Evolutionary conservation across 345 rosid genomes (phyloP).

Genomic region (Populus deltoides): DNA sequence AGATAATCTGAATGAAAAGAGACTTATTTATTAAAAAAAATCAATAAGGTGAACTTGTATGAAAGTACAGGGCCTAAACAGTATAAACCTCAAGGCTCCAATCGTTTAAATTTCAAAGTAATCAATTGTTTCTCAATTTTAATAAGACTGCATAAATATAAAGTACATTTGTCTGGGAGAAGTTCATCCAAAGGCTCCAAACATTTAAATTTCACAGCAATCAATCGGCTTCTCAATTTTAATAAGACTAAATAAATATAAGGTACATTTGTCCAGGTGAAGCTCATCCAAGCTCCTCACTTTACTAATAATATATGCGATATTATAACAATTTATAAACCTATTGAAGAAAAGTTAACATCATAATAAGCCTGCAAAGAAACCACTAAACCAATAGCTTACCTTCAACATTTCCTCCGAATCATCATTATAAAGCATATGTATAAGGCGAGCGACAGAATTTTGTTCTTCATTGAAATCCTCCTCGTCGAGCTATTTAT

Average conservation of each 20-base stretch:
- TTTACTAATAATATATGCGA: background rate
- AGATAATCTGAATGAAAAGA: conserved; percentile 52
- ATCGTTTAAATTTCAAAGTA: background rate
- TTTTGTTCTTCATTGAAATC: conserved; percentile 95
- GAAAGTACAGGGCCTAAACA: background rate
- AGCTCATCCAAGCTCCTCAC: background rate
- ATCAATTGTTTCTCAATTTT: background rate
- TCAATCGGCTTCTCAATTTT: background rate
- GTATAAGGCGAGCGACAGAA: conserved; percentile 90
- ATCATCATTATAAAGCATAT: conserved; percentile 79
- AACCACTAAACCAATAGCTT: background rate
- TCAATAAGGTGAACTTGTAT: background rate
- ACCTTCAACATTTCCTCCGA: conserved; percentile 98
- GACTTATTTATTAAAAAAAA: background rate
- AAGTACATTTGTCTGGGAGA: background rate
- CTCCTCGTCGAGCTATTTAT: conserved; percentile 75
- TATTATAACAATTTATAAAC: background rate
- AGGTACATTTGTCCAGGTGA: background rate
- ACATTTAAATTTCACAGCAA: background rate
- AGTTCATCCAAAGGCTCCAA: background rate
- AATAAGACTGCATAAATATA: background rate
- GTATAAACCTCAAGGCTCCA: background rate
- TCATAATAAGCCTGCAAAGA: background rate
- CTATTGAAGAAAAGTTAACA: background rate
- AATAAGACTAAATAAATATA: background rate